phyloP scores from a whole-genome alignment of 78 protist genomes.

The Anaeramoeba flamelloides region DNA sequence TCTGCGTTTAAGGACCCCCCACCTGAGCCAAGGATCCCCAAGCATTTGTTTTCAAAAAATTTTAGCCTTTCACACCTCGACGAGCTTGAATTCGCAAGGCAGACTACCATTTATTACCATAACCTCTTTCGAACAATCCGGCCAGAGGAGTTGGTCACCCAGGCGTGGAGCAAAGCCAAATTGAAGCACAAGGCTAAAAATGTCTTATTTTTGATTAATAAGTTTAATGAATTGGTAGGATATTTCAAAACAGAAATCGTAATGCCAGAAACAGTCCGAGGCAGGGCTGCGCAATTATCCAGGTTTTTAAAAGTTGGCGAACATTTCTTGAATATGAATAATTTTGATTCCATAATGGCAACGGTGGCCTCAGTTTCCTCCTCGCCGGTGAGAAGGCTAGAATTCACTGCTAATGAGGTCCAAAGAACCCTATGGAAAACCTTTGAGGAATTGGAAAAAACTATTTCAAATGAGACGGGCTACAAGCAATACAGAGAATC shows the following conservation, averaged over 20 bases:
- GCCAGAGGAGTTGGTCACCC: neutral
- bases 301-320: neutral
- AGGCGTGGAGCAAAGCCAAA: neutral
- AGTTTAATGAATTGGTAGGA: neutral
- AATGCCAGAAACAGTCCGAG: neutral
- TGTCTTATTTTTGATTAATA: neutral
- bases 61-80: no score
- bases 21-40: no score
- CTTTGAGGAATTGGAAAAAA: neutral
- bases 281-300: neutral
- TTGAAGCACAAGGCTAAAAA: neutral
- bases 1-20: no score
- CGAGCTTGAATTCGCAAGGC: neutral
- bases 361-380: neutral
- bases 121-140: neutral
- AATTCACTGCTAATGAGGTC: neutral
- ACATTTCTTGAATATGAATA: neutral
- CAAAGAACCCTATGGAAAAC: neutral
- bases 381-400: neutral
- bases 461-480: neutral
- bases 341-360: neutral
- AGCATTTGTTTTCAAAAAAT: no score
- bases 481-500: neutral
- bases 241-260: neutral
- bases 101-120: neutral